A percentile compares a stretch with the other conserved stretches of the same genome.
These are phyloP conservation scores for Lactifluus echinatus DNA, from an alignment of 768 basidiomycete species.

Conservation along the genomic window DNA sequence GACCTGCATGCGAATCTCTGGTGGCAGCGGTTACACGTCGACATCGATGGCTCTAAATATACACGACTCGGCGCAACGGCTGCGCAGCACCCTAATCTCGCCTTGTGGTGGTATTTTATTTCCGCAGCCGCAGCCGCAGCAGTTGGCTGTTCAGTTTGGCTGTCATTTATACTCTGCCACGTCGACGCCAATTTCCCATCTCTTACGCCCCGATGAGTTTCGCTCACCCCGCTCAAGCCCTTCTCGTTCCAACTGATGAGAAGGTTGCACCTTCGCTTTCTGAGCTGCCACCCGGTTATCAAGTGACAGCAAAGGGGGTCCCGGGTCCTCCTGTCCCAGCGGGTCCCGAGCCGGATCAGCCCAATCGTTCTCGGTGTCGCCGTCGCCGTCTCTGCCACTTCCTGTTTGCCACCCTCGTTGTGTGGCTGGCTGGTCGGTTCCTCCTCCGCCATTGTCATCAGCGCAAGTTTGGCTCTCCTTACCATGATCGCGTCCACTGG, in stretches of 20 bases:
- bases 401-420: not conserved
- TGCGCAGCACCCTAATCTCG: not conserved
- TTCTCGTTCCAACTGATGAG: not conserved
- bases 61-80: not conserved
- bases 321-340: not conserved
- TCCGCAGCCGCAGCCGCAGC: too few relatives aligned
- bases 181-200: not conserved
- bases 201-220: not conserved
- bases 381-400: constrained; percentile 1
- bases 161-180: not conserved
- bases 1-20: too few relatives aligned
- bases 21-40: too few relatives aligned
- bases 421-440: not conserved
- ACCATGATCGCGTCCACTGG: not conserved
- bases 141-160: too few relatives aligned
- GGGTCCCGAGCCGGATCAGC: not conserved
- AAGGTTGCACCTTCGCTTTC: not conserved
- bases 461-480: not conserved
- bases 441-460: not conserved
- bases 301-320: not conserved
- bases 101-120: not conserved
- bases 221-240: not conserved
- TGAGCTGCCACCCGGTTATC: not conserved
- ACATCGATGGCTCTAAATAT: too few relatives aligned
- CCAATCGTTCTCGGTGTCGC: not conserved